Base-by-base conservation (phyloP, 805 yeast genomes). In the Saccharomycopsis fermentans region DNA sequence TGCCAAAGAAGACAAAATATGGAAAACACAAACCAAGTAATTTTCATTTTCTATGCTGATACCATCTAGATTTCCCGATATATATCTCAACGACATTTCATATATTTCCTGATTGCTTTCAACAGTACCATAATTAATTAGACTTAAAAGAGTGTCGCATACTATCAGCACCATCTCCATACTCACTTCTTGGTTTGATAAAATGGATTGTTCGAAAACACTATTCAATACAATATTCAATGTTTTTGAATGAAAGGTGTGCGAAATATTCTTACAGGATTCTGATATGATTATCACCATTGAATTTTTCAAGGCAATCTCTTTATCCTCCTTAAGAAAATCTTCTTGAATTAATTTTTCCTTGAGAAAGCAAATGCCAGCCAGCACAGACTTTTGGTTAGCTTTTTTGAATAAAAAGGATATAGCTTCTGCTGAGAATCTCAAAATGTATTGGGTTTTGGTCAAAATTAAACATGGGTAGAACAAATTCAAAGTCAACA, bases 401-500 rank as follows among this genome's bases (percentile, higher is more conserved):
- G 87, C 77, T 69, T 88, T 88, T 67, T 94, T 81, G 9, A 92
- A 74, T 58, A 92, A 73, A 65, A 87, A 94, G 0, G 97, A 87
- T 52, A 92, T 70, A 0, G 97, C 94, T 70, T 92, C 97, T 0
- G 97, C 90, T 21, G 96, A 83, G 66, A 92, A 94, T 62, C 95
- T 77, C 0, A 88, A 77, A 37, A 91, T 77, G 63, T 86, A 82
- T 29, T 81, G 81, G 64, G 84, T 86, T 58, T 77, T 76, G 3
- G 70, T 70, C 55, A 82, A 71, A 37, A 80, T 79, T 57, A 92
- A 73, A 24, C 90, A 70, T 0, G 95, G 91, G 36, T 81, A 70
- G 12, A 90, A 73, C 4, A 79, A 67, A 36, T 77, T 74, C 68
- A 87, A 88, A 0, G 97, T 90, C 8, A 89, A 86, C 17, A 76